Conservation (phyloP, 2,329 filamentous ascomycete species). For the Fusarium papillatum region DNA sequence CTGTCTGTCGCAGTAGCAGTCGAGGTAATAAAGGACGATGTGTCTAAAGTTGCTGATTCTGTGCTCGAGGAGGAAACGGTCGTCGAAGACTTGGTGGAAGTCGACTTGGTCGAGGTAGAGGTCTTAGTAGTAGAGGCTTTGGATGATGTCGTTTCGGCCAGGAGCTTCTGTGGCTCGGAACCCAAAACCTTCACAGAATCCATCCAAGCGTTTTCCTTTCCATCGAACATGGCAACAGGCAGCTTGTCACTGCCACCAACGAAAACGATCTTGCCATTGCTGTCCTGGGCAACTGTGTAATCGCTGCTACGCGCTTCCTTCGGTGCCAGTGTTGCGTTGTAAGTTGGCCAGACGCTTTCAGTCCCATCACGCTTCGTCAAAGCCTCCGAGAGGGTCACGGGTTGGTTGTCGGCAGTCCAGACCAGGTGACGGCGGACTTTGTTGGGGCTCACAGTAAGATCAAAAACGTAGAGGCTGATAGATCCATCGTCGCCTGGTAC, state of each 20-base stretch:
- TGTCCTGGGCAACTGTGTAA: conserved; percentile 74
- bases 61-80: conserved; percentile 45
- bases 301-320: conserved; percentile 73
- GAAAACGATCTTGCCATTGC: conserved; percentile 79
- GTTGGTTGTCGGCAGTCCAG: conserved; percentile 70
- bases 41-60: conserved; percentile 37
- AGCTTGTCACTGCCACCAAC: conserved; percentile 80
- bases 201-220: conserved; percentile 81
- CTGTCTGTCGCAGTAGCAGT: conserved; percentile 35
- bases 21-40: conserved; percentile 44
- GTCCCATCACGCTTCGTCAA: conserved; percentile 62
- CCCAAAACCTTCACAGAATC: conserved; percentile 77
- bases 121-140: conserved; percentile 31
- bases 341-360: conserved; percentile 78
- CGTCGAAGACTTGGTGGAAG: conserved; percentile 18
- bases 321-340: conserved; percentile 83
- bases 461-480: conserved; percentile 84
- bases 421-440: conserved; percentile 79
- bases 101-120: conserved; percentile 36
- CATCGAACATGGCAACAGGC: conserved; percentile 83
- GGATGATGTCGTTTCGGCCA: conserved; percentile 43
- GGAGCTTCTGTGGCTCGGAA: conserved; percentile 56
- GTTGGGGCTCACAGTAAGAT: conserved; percentile 82
- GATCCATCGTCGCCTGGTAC: conserved; percentile 82
- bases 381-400: conserved; percentile 60